These are phyloP conservation scores for Clathrus columnatus DNA, from an alignment of 768 basidiomycete genomes.

Conservation along the genomic window DNA sequence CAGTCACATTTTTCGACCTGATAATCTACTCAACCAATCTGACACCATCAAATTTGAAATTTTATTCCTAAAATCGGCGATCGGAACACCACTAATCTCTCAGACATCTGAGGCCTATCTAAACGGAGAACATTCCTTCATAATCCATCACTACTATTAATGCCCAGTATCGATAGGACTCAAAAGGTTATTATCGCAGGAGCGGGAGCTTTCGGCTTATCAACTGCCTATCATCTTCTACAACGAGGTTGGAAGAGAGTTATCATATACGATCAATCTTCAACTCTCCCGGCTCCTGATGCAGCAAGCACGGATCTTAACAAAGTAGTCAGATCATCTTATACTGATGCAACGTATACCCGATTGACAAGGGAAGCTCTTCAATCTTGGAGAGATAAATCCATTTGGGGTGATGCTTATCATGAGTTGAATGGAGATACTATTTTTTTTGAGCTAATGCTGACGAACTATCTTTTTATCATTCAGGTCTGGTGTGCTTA, in stretches of 20 bases:
- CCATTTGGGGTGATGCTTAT: constrained; percentile 64
- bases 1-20: too few species aligned
- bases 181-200: constrained; percentile 57
- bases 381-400: constrained; percentile 52
- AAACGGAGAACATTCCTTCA: too few species aligned
- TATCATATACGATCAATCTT: constrained; percentile 67
- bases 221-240: constrained; percentile 76
- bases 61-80: too few species aligned
- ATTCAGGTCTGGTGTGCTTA: constrained; percentile 62
- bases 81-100: too few species aligned
- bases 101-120: too few species aligned
- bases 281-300: constrained; percentile 67
- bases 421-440: constrained; percentile 66
- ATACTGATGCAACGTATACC: constrained; percentile 60
- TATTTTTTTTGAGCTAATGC: background rate
- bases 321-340: constrained; percentile 71
- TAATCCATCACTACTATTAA: too few species aligned
- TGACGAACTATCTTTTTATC: background rate
- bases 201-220: constrained; percentile 80
- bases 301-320: constrained; percentile 59
- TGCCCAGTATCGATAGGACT: background rate
- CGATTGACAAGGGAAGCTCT: constrained; percentile 72
- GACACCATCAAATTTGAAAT: too few species aligned
- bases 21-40: too few species aligned
- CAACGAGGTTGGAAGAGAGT: constrained; percentile 57